Conservation (phyloP, 2,329 filamentous ascomycete species). For the Biscogniauxia mediterranea region DNA sequence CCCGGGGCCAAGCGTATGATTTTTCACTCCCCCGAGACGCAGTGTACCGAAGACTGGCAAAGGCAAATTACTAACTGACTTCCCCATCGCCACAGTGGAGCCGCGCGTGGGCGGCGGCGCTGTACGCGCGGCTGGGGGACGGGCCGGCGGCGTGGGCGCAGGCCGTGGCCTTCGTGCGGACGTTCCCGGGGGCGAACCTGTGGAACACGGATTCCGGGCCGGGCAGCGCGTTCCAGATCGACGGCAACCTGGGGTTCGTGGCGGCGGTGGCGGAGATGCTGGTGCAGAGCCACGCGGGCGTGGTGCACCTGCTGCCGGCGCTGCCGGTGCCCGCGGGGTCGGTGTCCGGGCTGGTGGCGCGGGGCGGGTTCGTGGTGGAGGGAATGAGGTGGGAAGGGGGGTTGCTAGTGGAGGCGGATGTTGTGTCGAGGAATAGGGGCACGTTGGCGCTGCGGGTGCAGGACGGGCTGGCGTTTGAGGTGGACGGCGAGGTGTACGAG, state of each 20-base stretch:
- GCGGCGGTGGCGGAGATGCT: constrained; percentile 6
- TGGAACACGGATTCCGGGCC: constrained; percentile 20
- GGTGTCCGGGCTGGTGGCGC: constrained; percentile 1
- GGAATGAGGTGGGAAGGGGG: background rate
- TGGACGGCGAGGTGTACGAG: background rate
- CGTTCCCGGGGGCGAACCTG: constrained; percentile 41
- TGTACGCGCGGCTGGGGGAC: constrained; percentile 43
- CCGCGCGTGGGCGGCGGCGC: constrained; percentile 45
- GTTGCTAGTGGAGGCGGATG: background rate
- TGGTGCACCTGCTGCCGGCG: constrained; percentile 1
- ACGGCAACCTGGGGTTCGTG: constrained; percentile 5
- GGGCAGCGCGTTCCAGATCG: constrained; percentile 4
- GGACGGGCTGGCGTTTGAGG: background rate
- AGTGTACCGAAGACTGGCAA: too few species aligned
- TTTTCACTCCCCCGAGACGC: too few species aligned
- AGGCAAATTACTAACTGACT: too few species aligned
- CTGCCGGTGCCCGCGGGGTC: background rate
- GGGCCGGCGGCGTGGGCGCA: constrained; percentile 35
- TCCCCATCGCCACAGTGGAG: too few species aligned
- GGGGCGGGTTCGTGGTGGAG: constrained; percentile 5
- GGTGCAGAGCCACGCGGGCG: constrained; percentile 5
- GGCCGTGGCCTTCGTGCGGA: constrained; percentile 34
- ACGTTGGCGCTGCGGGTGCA: background rate
- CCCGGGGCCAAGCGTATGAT: too few species aligned
- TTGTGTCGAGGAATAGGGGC: background rate